Conservation (phyloP, 2,329 filamentous ascomycete genomes). For the Pseudogymnoascus sp. region DNA sequence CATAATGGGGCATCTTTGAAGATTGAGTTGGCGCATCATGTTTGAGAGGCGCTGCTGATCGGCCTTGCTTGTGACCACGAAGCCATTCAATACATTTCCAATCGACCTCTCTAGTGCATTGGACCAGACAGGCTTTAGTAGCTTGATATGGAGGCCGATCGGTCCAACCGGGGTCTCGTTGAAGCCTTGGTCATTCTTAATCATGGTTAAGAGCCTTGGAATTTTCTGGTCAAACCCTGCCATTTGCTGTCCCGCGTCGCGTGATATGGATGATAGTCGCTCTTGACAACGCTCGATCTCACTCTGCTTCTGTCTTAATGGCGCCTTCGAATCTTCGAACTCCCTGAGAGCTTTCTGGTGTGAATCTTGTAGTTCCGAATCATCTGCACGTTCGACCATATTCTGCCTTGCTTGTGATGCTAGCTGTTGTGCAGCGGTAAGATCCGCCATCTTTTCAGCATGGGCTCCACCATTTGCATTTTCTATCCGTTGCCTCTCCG, state of each 20-base stretch:
- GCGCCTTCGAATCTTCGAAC: slow-evolving; percentile 29
- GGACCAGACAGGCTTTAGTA: slow-evolving; percentile 77
- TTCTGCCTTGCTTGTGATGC: slow-evolving; percentile 39
- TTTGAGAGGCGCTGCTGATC: slow-evolving; percentile 65
- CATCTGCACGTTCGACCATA: slow-evolving; percentile 37
- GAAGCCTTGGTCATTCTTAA: slow-evolving; percentile 66
- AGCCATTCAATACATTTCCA: slow-evolving; percentile 64
- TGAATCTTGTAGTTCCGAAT: slow-evolving; percentile 32
- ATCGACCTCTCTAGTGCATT: slow-evolving; percentile 72
- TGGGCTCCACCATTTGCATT: slow-evolving; percentile 65
- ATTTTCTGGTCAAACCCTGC: slow-evolving; percentile 61
- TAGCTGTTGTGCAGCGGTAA: slow-evolving; percentile 51
- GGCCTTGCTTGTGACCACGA: slow-evolving; percentile 70
- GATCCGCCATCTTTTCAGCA: slow-evolving; percentile 52
- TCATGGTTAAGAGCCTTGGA: slow-evolving; percentile 57
- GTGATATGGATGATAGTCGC: slow-evolving; percentile 46
- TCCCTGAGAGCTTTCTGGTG: slow-evolving; percentile 31
- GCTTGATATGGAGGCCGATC: slow-evolving; percentile 68
- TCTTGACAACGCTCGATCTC: slow-evolving; percentile 50
- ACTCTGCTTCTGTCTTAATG: slow-evolving; percentile 40
- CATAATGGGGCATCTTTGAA: slow-evolving; percentile 50
- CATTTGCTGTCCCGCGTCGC: slow-evolving; percentile 53
- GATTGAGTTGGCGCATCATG: slow-evolving; percentile 54
- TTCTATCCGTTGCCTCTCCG: slow-evolving; percentile 57
- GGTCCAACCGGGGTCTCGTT: slow-evolving; percentile 72